phyloP scores from a whole-genome alignment of 768 basidiomycete species.

The Saitozyma podzolica region DNA sequence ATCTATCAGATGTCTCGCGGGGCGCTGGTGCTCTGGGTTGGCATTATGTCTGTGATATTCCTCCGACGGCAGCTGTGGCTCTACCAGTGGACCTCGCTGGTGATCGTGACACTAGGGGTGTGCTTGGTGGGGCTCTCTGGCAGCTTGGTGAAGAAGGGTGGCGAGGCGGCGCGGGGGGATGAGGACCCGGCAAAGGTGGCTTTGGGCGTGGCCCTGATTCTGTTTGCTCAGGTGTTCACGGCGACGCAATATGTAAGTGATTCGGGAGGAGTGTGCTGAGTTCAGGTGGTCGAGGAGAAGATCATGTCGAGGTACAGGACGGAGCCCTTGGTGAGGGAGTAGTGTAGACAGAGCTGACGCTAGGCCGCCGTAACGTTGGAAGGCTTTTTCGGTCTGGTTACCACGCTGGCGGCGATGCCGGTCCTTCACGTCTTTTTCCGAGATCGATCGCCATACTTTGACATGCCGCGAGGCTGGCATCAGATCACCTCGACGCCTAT shows the following conservation, averaged over 20 bases:
- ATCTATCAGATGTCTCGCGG: slow-evolving; percentile 90
- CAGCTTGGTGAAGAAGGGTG: slow-evolving; percentile 75
- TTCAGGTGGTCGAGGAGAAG: slow-evolving; percentile 84
- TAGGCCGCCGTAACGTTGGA: slow-evolving; percentile 82
- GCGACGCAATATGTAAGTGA: slow-evolving; percentile 46
- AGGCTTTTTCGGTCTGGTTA: slow-evolving; percentile 83
- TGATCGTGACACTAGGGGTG: slow-evolving; percentile 67
- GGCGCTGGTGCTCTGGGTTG: slow-evolving; percentile 90
- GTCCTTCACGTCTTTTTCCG: slow-evolving; percentile 59
- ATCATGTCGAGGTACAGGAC: slow-evolving; percentile 86
- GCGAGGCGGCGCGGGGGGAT: slow-evolving; percentile 40
- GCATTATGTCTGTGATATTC: slow-evolving; percentile 85
- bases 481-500: slow-evolving; percentile 78
- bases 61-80: slow-evolving; percentile 78
- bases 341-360: neutral
- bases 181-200: slow-evolving; percentile 50
- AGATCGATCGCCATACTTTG: slow-evolving; percentile 62
- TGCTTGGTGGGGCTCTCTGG: slow-evolving; percentile 70
- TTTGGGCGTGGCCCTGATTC: slow-evolving; percentile 77
- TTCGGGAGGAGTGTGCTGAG: neutral
- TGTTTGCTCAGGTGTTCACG: slow-evolving; percentile 89
- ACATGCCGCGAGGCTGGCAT: slow-evolving; percentile 81
- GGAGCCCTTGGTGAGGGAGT: slow-evolving; percentile 66
- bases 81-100: slow-evolving; percentile 91
- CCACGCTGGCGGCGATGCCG: slow-evolving; percentile 76